These are phyloP conservation scores for Aquilaria malaccensis DNA, from an alignment of 345 rosid species.

Conservation along the genomic window DNA sequence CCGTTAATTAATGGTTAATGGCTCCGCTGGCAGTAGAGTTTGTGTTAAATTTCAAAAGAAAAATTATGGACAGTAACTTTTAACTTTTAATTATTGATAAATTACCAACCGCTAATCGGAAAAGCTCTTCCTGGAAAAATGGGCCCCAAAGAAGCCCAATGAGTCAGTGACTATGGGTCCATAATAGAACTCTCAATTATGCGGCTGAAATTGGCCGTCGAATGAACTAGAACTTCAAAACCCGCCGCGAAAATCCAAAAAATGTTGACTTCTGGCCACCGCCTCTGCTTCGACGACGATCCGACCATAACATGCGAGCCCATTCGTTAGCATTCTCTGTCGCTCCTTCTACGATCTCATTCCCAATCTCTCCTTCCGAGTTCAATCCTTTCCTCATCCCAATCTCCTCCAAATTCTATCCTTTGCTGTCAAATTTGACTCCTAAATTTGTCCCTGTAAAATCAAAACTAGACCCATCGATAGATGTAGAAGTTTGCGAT, in stretches of 20 bases:
- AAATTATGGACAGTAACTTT: too few relatives aligned
- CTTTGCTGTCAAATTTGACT: slow-evolving; percentile 2
- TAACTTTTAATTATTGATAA: too few relatives aligned
- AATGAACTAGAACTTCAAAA: too few relatives aligned
- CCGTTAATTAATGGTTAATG: too few relatives aligned
- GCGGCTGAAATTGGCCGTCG: too few relatives aligned
- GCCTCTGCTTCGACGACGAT: neutral
- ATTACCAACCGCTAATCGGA: too few relatives aligned
- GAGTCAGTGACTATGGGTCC: too few relatives aligned
- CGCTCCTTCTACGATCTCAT: slow-evolving; percentile 9
- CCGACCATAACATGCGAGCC: slow-evolving; percentile 33
- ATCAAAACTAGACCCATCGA: slow-evolving; percentile 18
- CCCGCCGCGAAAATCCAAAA: neutral
- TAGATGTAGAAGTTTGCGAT: slow-evolving; percentile 6
- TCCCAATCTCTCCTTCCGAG: slow-evolving; percentile 11
- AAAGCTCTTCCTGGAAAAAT: too few relatives aligned
- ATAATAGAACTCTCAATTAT: too few relatives aligned
- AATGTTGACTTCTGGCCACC: slow-evolving; percentile 9
- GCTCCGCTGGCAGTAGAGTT: too few relatives aligned
- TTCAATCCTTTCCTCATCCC: neutral
- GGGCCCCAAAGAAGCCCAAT: too few relatives aligned
- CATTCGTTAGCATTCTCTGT: slow-evolving; percentile 18
- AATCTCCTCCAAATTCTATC: slow-evolving; percentile 3
- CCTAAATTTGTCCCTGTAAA: slow-evolving; percentile 7
- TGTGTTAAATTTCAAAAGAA: too few relatives aligned